Evolutionary conservation across 1,139 yeast genomes (phyloP).

Genomic region (Yarrowia galli): DNA sequence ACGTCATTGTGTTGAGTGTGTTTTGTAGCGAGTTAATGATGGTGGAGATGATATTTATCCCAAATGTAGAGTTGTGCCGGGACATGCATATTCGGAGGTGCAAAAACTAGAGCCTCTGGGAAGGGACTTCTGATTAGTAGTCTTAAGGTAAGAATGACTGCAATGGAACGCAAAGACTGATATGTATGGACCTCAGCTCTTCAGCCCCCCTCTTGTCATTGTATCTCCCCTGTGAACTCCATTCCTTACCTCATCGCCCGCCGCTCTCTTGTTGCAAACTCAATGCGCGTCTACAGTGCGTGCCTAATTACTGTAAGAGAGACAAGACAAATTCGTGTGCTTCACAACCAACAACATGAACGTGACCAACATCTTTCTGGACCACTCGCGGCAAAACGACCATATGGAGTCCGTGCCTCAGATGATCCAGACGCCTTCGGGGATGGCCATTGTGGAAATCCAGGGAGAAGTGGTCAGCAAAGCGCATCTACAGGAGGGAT

Average conservation of each 20-base stretch:
- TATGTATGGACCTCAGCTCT: too few species aligned
- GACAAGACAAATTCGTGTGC: not conserved
- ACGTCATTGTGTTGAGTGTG: constrained; percentile 41
- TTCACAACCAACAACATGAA: constrained; percentile 6
- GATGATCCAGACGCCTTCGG: constrained; percentile 33
- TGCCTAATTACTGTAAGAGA: not conserved
- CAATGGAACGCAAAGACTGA: too few species aligned
- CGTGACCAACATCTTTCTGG: constrained; percentile 26
- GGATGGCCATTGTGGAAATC: constrained; percentile 38
- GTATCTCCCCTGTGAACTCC: too few species aligned
- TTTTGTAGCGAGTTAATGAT: not conserved
- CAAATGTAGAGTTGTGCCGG: constrained; percentile 8
- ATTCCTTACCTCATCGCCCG: too few species aligned
- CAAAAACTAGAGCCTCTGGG: too few species aligned
- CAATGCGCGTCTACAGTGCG: constrained; percentile 13
- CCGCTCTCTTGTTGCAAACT: not conserved
- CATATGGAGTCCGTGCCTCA: constrained; percentile 21
- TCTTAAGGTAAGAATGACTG: too few species aligned
- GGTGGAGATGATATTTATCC: constrained; percentile 4
- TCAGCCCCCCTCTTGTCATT: too few species aligned
- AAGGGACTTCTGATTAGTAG: too few species aligned
- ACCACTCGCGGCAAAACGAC: constrained; percentile 19
- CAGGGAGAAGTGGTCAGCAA: constrained; percentile 37
- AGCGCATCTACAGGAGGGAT: constrained; percentile 16
- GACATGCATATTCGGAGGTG: not conserved